Evolutionary conservation across 2,329 filamentous ascomycete genomes (phyloP).

Genomic region (Dactylonectria macrodidyma): DNA sequence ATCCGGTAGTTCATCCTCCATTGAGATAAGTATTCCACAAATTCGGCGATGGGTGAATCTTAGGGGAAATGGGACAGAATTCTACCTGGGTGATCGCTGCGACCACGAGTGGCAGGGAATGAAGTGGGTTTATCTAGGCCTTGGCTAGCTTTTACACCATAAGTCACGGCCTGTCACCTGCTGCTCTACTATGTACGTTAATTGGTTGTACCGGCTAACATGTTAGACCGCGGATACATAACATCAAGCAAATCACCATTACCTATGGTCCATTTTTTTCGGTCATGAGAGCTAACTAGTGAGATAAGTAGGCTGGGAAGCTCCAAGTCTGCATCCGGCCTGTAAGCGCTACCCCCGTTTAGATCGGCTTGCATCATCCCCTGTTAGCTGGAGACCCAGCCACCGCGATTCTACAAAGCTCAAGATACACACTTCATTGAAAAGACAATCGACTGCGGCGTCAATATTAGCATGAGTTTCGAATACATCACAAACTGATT

Average conservation of each 20-base stretch:
- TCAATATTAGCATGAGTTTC: background rate
- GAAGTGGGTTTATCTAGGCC: constrained; percentile 1
- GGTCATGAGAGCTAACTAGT: background rate
- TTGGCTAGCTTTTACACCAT: background rate
- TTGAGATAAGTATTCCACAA: constrained; percentile 4
- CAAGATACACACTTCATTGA: background rate
- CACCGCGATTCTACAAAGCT: background rate
- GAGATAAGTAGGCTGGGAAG: background rate
- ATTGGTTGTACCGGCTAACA: background rate
- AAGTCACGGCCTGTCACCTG: background rate
- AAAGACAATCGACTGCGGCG: background rate
- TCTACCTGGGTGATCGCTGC: constrained; percentile 5
- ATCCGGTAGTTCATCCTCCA: constrained; percentile 11
- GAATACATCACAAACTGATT: background rate
- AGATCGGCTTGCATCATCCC: background rate
- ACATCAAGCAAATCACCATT: background rate
- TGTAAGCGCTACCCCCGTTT: background rate
- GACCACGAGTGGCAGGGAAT: background rate
- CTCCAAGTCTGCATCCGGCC: background rate
- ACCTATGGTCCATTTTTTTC: background rate
- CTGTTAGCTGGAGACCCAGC: background rate
- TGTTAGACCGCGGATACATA: background rate
- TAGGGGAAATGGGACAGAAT: constrained; percentile 5
- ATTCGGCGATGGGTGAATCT: constrained; percentile 8
- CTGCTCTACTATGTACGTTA: background rate